Conservation (phyloP, 805 yeast species). For the Zygoascus biomembranicola region DNA sequence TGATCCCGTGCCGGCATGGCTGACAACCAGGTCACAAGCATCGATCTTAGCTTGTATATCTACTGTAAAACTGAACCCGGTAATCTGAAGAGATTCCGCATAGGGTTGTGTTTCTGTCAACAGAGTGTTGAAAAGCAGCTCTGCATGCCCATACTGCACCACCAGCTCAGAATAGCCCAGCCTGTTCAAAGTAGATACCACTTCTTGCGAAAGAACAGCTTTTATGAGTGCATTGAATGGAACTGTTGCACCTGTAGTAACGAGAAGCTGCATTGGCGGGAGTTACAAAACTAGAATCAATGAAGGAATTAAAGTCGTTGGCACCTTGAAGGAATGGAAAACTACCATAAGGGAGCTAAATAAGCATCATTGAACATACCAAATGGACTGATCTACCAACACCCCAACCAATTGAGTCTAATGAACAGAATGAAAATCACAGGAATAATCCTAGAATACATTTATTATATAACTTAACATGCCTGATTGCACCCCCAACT, state of each 20-base stretch:
- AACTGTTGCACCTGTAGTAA: slow-evolving; percentile 89
- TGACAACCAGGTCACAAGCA: slow-evolving; percentile 52
- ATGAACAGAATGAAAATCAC: not conserved
- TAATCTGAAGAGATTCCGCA: slow-evolving; percentile 17
- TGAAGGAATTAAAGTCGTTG: not conserved
- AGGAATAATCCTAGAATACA: not conserved
- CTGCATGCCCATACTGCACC: slow-evolving; percentile 53
- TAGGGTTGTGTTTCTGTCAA: slow-evolving; percentile 3
- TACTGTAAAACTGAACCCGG: slow-evolving; percentile 42
- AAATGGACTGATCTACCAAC: too few relatives aligned
- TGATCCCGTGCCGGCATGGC: slow-evolving; percentile 93
- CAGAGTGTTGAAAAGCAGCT: slow-evolving; percentile 19
- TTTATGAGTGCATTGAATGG: slow-evolving; percentile 57
- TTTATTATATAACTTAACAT: not conserved
- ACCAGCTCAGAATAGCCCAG: slow-evolving; percentile 36
- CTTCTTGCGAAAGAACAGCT: slow-evolving; percentile 30
- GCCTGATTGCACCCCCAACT: not conserved
- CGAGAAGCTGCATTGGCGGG: slow-evolving; percentile 29
- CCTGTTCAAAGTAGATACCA: slow-evolving; percentile 30
- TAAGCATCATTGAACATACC: too few relatives aligned
- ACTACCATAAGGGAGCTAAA: not conserved
- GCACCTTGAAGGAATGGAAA: not conserved
- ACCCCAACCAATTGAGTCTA: not conserved
- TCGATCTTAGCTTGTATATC: slow-evolving; percentile 36
- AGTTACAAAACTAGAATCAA: too few relatives aligned